A percentile compares a stretch with the other conserved stretches of the same genome.
Evolutionary conservation across 116 monocot genomes (phyloP).

Genomic region (Posidonia oceanica): DNA sequence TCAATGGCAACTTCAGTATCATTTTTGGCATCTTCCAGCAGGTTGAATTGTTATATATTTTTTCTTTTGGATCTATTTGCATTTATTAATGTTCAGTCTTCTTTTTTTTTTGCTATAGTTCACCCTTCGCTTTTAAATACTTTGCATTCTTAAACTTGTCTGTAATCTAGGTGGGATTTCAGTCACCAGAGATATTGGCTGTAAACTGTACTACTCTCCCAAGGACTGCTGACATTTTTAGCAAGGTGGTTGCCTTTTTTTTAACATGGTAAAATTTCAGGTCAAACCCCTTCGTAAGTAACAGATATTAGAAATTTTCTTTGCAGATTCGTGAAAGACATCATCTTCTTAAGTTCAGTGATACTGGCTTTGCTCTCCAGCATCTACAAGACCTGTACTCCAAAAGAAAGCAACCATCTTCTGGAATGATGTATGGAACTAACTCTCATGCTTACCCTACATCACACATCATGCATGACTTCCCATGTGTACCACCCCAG

Average conservation of each 20-base stretch:
- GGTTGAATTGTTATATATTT: too few species aligned
- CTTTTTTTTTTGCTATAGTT: not conserved
- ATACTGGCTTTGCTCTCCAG: conserved; percentile 34
- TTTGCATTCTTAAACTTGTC: not conserved
- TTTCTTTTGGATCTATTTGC: too few species aligned
- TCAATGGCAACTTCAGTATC: too few species aligned
- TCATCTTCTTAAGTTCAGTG: conserved; percentile 23
- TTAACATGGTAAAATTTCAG: not conserved
- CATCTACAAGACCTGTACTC: conserved; percentile 54
- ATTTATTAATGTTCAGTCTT: too few species aligned
- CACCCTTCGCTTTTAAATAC: not conserved
- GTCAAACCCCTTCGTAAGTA: not conserved
- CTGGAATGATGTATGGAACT: conserved; percentile 49
- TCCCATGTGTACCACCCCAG: too few species aligned
- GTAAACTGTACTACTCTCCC: conserved; percentile 73
- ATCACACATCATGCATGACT: too few species aligned
- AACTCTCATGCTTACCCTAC: not conserved
- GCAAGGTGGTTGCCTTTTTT: conserved; percentile 34
- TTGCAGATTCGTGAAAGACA: conserved; percentile 64
- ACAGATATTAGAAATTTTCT: not conserved
- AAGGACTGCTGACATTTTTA: conserved; percentile 67
- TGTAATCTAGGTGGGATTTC: conserved; percentile 37
- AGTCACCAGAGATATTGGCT: conserved; percentile 38
- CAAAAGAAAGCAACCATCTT: conserved; percentile 20
- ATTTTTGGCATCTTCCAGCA: too few species aligned